Base-by-base conservation (phyloP, 768 basidiomycete genomes). In the Crepidotus variabilis region DNA sequence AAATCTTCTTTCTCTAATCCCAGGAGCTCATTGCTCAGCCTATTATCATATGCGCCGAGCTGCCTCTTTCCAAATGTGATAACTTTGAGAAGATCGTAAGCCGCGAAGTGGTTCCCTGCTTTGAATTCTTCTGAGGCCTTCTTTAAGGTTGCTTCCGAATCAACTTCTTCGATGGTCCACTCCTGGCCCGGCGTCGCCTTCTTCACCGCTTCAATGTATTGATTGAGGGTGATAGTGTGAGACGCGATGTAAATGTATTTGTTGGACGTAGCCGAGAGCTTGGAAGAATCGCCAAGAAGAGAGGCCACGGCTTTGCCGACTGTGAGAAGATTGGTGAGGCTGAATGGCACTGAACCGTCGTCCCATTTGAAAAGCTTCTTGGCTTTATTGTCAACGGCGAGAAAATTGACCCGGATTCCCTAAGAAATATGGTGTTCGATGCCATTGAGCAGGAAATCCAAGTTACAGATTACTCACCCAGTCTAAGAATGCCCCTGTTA, bases 1-100 rank as follows among this genome's bases (percentile, higher is more conserved):
- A 51, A 35, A 56, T 51, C 49, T 24, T 50, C 55, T 21, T 10
- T 39, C 43, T 51, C 55, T 24, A 56, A 56, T 51, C 55, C 55
- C 7, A 56, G 36, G 6, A 34, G 11, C 49, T 51, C 39, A n/a
- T 56, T 46, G 20, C 24, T 47, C 22, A 56, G 10, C 33, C 39
- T 51, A 18, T 56, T 36, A 24, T 50, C 50, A 22, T 50, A 23
- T 16, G 49, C 16, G 8, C 55, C 49, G 16, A 50, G 6, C 10
- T 35, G 23, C 18, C 43, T 43, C 39, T 43, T 36, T 6, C 32
- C 47, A 34, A 56, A 45, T 13, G 54, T 23, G 47, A 22, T 10
- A 13, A 33, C 46, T 47, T 51, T 56, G 55, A 56, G 36, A 20
- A 51, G 49, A 18, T 51, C 55, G 48, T 23, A 50, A 18, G 2